A percentile compares a stretch with the other conserved stretches of the same genome.
These are phyloP conservation scores for Brasenia schreberi DNA, from an alignment of 164 flowering plant genomes.

Conservation along the genomic window DNA sequence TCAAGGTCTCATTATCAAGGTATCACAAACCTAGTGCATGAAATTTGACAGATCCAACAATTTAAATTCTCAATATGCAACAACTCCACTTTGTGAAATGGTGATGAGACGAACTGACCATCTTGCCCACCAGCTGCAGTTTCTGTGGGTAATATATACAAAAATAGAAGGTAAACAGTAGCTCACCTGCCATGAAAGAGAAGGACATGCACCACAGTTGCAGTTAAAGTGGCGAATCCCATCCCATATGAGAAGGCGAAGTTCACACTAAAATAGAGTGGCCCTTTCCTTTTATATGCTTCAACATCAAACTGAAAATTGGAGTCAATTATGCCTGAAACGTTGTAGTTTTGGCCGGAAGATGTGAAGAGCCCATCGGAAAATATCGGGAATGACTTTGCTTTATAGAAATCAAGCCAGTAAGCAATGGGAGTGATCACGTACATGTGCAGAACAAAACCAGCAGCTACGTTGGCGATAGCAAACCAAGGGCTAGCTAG, in stretches of 20 bases:
- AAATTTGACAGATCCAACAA: background rate
- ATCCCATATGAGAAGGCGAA: constrained; percentile 51
- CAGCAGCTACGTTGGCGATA: constrained; percentile 39
- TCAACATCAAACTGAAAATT: constrained; percentile 34
- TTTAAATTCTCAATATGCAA: too few relatives aligned
- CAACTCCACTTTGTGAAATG: too few relatives aligned
- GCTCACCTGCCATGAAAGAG: constrained; percentile 59
- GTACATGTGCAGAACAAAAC: constrained; percentile 33
- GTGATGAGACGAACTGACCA: too few relatives aligned
- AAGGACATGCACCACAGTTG: constrained; percentile 18
- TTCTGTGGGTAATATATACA: too few relatives aligned
- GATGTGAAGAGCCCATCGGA: constrained; percentile 42
- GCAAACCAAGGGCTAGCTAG: constrained; percentile 63
- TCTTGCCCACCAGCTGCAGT: too few relatives aligned
- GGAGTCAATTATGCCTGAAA: constrained; percentile 30
- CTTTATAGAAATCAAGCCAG: constrained; percentile 37
- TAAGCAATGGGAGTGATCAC: constrained; percentile 38
- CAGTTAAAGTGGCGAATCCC: constrained; percentile 41
- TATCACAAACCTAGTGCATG: background rate
- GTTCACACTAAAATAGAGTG: constrained; percentile 41
- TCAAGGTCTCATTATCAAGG: too few relatives aligned
- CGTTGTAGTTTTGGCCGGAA: constrained; percentile 36
- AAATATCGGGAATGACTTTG: constrained; percentile 46
- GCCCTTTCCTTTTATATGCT: constrained; percentile 37
- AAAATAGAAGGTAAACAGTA: background rate